Conservation (phyloP, 1,284 basidiomycete species). For the Entoloma clypeatum region DNA sequence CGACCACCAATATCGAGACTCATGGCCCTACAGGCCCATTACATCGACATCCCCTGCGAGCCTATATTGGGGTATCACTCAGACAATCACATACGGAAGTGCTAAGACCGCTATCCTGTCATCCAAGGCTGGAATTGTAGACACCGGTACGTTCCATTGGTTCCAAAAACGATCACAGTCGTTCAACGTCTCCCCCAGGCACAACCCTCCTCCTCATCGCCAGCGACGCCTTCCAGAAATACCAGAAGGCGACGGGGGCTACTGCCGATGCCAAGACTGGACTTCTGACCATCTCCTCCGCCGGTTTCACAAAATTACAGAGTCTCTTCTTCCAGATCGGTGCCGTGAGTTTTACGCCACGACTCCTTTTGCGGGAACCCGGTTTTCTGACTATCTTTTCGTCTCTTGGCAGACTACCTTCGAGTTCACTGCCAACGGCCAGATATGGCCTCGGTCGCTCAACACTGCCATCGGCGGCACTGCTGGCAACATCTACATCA, state of each 20-base stretch:
- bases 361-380: not conserved
- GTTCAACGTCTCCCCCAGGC: constrained; percentile 19
- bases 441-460: constrained; percentile 55
- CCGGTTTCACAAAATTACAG: constrained; percentile 48
- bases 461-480: constrained; percentile 50
- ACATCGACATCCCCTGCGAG: constrained; percentile 47
- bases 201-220: constrained; percentile 41
- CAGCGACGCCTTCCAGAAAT: constrained; percentile 48
- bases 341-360: constrained; percentile 27
- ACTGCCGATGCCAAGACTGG: constrained; percentile 48
- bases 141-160: constrained; percentile 37
- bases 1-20: not conserved
- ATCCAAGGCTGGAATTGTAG: constrained; percentile 56
- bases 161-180: not conserved
- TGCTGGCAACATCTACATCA: constrained; percentile 43
- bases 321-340: constrained; percentile 55
- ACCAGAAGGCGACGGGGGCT: constrained; percentile 50
- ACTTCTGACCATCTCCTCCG: constrained; percentile 49
- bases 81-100: constrained; percentile 51
- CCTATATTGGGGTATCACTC: constrained; percentile 60
- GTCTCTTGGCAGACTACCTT: constrained; percentile 31
- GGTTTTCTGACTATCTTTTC: not conserved
- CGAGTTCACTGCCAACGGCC: constrained; percentile 53
- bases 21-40: constrained; percentile 31
- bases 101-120: constrained; percentile 42